Conservation (phyloP, 225 moss, liverwort and hornwort species). For the Rhytidiadelphus loreus region DNA sequence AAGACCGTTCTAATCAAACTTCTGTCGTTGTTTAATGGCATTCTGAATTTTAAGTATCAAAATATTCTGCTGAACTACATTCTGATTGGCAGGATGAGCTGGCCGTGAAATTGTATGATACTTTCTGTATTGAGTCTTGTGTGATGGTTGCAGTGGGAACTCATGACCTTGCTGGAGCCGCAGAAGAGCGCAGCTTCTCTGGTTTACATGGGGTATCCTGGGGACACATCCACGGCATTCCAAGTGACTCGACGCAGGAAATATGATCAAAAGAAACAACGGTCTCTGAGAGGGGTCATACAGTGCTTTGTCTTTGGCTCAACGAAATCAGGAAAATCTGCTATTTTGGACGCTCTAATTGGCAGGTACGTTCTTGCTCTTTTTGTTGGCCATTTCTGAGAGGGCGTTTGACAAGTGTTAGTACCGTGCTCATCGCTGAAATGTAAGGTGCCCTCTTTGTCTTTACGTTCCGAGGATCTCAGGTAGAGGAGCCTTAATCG, state of each 20-base stretch:
- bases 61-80: neutral
- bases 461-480: neutral
- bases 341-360: slow-evolving; percentile 70
- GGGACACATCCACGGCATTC: slow-evolving; percentile 60
- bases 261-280: slow-evolving; percentile 73
- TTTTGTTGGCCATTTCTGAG: neutral
- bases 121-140: neutral
- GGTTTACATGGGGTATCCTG: slow-evolving; percentile 78
- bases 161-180: slow-evolving; percentile 80
- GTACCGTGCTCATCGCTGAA: neutral
- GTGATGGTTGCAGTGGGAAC: slow-evolving; percentile 62
- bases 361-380: slow-evolving; percentile 42
- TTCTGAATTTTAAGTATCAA: neutral
- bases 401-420: neutral
- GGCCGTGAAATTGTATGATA: neutral
- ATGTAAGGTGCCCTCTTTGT: neutral
- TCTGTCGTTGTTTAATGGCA: neutral
- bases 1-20: neutral
- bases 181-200: slow-evolving; percentile 67
- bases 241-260: slow-evolving; percentile 66
- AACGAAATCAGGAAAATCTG: slow-evolving; percentile 66
- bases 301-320: slow-evolving; percentile 88
- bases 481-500: too few relatives aligned
- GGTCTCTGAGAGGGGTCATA: slow-evolving; percentile 53
- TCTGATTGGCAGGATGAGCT: neutral